phyloP scores from a whole-genome alignment of 345 rosid genomes.

The Rubroshorea leprosula region DNA sequence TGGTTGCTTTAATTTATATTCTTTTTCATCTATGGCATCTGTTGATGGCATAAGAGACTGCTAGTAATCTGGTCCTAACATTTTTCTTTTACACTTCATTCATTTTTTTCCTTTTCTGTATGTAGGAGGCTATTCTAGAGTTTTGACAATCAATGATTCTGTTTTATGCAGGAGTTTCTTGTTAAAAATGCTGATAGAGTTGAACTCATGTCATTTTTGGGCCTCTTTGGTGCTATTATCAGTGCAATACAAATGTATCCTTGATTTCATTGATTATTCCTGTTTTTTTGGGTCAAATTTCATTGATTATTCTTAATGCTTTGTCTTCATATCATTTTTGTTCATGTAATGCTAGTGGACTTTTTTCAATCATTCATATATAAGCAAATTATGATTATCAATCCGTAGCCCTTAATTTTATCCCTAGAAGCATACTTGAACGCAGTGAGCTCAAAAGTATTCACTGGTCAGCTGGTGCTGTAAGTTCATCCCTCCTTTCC shows the following conservation, averaged over 20 bases:
- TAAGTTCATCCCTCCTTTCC: constrained; percentile 31
- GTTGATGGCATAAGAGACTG: no score
- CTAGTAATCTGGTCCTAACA: no score
- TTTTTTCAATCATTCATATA: background rate
- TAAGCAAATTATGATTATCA: constrained; percentile 1
- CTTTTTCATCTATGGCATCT: no score
- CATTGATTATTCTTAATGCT: constrained; percentile 6
- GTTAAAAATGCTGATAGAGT: constrained; percentile 76
- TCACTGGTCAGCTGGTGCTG: constrained; percentile 80
- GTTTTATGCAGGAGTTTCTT: constrained; percentile 53
- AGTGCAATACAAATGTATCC: constrained; percentile 96
- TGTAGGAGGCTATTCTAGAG: background rate
- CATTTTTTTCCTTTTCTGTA: background rate
- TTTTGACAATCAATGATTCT: background rate
- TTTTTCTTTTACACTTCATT: no score
- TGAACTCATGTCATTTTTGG: constrained; percentile 79
- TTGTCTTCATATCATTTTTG: background rate
- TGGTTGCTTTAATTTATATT: no score
- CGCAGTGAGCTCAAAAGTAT: constrained; percentile 61
- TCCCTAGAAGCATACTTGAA: constrained; percentile 69
- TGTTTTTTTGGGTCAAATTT: no score
- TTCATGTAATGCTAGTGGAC: constrained; percentile 2
- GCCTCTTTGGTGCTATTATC: constrained; percentile 71
- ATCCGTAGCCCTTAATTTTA: constrained; percentile 35
- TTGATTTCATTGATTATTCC: constrained; percentile 20